phyloP scores from a whole-genome alignment of 805 yeast species.

The Dipodascopsis uninucleata region DNA sequence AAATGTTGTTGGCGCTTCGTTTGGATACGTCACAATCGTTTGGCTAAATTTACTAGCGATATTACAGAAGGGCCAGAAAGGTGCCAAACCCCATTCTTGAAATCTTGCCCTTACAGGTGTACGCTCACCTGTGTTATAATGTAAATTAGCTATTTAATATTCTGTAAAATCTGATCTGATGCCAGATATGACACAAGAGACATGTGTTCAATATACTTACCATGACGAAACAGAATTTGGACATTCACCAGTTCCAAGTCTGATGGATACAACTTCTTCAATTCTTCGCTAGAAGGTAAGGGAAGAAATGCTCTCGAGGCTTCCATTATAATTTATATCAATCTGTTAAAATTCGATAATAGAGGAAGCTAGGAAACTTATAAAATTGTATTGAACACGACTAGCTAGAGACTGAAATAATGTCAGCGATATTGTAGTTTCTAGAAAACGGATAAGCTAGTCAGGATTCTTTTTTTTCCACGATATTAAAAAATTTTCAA shows the following conservation, averaged over 20 bases:
- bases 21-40: slow-evolving; percentile 21
- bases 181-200: no score
- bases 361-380: no score
- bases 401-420: no score
- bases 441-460: no score
- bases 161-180: no score
- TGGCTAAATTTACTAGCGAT: slow-evolving; percentile 21
- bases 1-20: slow-evolving; percentile 17
- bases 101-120: slow-evolving; percentile 29
- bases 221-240: slow-evolving; percentile 24
- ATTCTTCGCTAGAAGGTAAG: slow-evolving; percentile 17
- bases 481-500: no score
- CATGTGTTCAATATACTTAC: slow-evolving; percentile 1
- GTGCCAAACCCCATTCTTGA: slow-evolving; percentile 26
- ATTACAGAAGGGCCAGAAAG: slow-evolving; percentile 26
- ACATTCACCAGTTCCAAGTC: slow-evolving; percentile 22
- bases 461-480: no score
- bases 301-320: slow-evolving; percentile 17
- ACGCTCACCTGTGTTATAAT: slow-evolving; percentile 23
- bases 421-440: no score
- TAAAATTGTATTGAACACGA: no score
- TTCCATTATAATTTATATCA: no score
- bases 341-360: no score
- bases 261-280: slow-evolving; percentile 21
- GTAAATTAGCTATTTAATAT: no score